These are phyloP conservation scores for Corchorus olitorius DNA, from an alignment of 345 rosid species.

Conservation along the genomic window DNA sequence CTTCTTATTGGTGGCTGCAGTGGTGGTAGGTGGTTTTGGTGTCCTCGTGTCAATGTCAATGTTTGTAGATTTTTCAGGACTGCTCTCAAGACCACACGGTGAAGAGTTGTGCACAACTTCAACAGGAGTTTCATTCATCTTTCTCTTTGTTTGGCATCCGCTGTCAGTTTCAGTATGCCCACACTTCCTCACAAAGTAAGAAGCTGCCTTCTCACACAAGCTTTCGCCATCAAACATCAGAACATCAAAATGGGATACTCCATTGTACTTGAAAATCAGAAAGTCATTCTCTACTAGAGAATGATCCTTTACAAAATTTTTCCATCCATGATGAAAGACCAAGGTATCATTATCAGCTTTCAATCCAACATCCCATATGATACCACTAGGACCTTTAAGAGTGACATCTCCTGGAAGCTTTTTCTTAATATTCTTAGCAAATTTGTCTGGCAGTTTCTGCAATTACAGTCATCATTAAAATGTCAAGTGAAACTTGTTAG, in stretches of 20 bases:
- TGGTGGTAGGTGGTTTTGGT: constrained; percentile 7
- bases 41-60: constrained; percentile 10
- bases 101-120: constrained; percentile 28
- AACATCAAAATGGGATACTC: constrained; percentile 70
- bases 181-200: constrained; percentile 60
- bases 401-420: constrained; percentile 57
- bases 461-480: constrained; percentile 19
- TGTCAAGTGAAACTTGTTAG: neutral
- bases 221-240: constrained; percentile 53
- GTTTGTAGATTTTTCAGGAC: constrained; percentile 24
- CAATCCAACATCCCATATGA: constrained; percentile 52
- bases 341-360: constrained; percentile 36
- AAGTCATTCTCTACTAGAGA: constrained; percentile 60
- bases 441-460: constrained; percentile 67
- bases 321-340: constrained; percentile 64
- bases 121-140: constrained; percentile 26
- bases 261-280: constrained; percentile 68
- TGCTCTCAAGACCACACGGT: constrained; percentile 24
- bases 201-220: constrained; percentile 68
- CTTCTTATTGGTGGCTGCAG: constrained; percentile 19
- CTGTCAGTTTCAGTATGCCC: constrained; percentile 34
- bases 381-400: constrained; percentile 71
- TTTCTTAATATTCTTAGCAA: constrained; percentile 46
- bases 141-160: constrained; percentile 33
- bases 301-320: constrained; percentile 57